phyloP scores from a whole-genome alignment of 192 early-diverging fungal genomes.

The Anaeromyces robustus region DNA sequence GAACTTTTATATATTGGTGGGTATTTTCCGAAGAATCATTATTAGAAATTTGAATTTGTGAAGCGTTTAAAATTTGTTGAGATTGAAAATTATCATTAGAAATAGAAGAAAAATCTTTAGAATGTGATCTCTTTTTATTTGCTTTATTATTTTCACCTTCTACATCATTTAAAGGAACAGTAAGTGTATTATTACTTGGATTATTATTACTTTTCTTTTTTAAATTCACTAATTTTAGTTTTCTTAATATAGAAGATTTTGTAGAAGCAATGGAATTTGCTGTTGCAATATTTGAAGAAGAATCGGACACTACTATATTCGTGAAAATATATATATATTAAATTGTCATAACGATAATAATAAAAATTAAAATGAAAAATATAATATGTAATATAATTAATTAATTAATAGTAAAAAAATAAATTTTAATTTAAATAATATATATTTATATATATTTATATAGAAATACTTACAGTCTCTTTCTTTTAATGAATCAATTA shows the following conservation, averaged over 20 bases:
- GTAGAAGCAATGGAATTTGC: neutral
- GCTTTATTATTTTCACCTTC: neutral
- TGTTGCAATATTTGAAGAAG: neutral
- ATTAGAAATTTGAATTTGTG: too few relatives aligned
- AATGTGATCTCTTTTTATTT: neutral
- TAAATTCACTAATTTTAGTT: neutral
- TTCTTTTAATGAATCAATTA: too few relatives aligned
- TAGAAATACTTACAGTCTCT: too few relatives aligned
- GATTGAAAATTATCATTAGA: too few relatives aligned
- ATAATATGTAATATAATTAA: too few relatives aligned
- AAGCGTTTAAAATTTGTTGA: too few relatives aligned
- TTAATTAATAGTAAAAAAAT: too few relatives aligned
- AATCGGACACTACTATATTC: neutral
- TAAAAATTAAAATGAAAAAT: too few relatives aligned
- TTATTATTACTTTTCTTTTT: neutral
- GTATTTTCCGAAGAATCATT: neutral
- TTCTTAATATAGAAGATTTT: neutral
- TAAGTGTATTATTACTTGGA: neutral
- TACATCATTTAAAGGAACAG: neutral
- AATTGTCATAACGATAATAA: too few relatives aligned
- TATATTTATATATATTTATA: too few relatives aligned
- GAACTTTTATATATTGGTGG: neutral
- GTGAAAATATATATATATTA: too few relatives aligned
- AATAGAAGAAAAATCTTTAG: neutral
- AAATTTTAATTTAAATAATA: too few relatives aligned